phyloP scores from a whole-genome alignment of 2,329 filamentous ascomycete genomes.

The Passalora sequoiae region DNA sequence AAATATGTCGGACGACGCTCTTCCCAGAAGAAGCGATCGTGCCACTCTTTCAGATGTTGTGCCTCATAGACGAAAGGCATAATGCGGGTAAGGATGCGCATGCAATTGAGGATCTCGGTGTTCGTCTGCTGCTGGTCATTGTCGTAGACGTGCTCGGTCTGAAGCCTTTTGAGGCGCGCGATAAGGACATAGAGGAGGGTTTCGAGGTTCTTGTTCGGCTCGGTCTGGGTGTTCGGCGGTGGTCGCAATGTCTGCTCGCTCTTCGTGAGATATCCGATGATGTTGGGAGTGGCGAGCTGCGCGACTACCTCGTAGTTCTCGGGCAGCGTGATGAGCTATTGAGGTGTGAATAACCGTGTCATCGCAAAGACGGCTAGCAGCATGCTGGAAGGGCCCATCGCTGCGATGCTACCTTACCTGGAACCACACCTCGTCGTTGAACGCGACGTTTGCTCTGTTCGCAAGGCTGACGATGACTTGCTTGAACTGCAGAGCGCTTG shows the following conservation, averaged over 20 bases:
- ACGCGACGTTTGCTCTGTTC: conserved; percentile 81
- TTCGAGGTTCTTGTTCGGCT: conserved; percentile 32
- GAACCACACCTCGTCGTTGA: conserved; percentile 88
- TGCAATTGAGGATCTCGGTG: conserved; percentile 87
- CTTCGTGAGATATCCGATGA: conserved; percentile 32
- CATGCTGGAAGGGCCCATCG: neutral
- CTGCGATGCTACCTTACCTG: conserved; percentile 55
- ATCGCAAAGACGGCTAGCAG: neutral
- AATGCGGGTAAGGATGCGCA: conserved; percentile 81
- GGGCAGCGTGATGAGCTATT: conserved; percentile 92
- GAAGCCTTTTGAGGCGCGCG: conserved; percentile 24
- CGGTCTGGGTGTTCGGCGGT: conserved; percentile 59
- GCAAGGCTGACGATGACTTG: conserved; percentile 95
- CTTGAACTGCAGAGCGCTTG: conserved; percentile 98
- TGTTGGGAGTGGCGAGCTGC: conserved; percentile 78
- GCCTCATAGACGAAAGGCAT: conserved; percentile 90
- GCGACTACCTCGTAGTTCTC: conserved; percentile 96
- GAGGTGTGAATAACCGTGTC: neutral
- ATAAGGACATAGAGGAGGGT: conserved; percentile 31
- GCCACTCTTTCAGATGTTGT: conserved; percentile 76
- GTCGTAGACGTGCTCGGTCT: conserved; percentile 16
- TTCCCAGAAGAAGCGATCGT: conserved; percentile 88
- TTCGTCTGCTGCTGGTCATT: conserved; percentile 74
- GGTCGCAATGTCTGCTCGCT: conserved; percentile 60
- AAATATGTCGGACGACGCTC: conserved; percentile 24